Conservation (phyloP, 805 yeast genomes). For the Kluyveromyces starmeri region DNA sequence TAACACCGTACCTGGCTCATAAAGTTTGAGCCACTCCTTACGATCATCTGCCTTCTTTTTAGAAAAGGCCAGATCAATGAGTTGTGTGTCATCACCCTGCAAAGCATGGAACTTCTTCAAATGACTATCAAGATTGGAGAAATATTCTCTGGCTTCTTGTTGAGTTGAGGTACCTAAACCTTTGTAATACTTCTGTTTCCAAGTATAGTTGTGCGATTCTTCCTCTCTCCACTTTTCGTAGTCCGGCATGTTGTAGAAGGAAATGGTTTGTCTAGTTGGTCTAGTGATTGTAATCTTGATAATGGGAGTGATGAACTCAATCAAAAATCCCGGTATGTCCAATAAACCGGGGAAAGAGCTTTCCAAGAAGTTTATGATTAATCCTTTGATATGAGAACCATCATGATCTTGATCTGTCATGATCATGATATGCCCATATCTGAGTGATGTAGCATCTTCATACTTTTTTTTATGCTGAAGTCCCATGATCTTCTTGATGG, state of each 20-base stretch:
- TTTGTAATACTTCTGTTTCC: constrained; percentile 94
- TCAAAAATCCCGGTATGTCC: constrained; percentile 81
- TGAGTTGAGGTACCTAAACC: constrained; percentile 95
- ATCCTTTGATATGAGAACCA: constrained; percentile 96
- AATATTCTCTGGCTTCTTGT: constrained; percentile 80
- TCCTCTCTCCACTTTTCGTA: constrained; percentile 87
- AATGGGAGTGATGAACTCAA: constrained; percentile 94
- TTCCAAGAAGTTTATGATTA: constrained; percentile 86
- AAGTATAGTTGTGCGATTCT: constrained; percentile 64
- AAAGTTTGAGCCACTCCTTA: constrained; percentile 92
- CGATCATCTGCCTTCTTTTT: constrained; percentile 95
- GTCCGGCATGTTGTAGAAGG: constrained; percentile 93
- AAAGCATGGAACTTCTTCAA: constrained; percentile 76
- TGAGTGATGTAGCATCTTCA: constrained; percentile 58
- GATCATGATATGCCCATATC: constrained; percentile 96
- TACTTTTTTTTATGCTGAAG: constrained; percentile 85
- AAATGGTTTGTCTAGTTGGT: constrained; percentile 49
- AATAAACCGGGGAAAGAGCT: constrained; percentile 90
- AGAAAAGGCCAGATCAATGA: constrained; percentile 87
- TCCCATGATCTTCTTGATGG: constrained; percentile 91
- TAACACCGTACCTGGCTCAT: constrained; percentile 82
- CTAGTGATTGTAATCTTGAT: constrained; percentile 75
- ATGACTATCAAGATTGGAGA: constrained; percentile 75
- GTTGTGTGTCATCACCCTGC: constrained; percentile 64
- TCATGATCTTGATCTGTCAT: constrained; percentile 99